Conservation (phyloP, 345 rosid species). For the Corymbia maculata region DNA sequence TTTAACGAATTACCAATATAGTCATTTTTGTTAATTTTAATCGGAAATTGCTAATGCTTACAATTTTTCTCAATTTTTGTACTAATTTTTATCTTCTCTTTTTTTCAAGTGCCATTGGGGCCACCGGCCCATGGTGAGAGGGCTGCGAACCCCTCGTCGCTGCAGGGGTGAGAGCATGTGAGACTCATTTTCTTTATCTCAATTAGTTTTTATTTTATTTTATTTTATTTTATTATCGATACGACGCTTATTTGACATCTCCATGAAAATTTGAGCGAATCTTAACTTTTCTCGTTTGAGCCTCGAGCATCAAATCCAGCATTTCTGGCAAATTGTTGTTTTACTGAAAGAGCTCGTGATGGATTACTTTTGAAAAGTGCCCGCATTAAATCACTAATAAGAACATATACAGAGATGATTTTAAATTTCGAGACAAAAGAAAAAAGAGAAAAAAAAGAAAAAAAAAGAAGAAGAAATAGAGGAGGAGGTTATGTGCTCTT, state of each 20-base stretch:
- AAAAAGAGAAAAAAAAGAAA: background rate
- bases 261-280: accelerated
- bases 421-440: too few species aligned
- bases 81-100: too few species aligned
- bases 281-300: accelerated
- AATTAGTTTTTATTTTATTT: too few species aligned
- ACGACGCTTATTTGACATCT: too few species aligned
- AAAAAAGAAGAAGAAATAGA: too few species aligned
- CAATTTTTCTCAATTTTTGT: too few species aligned
- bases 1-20: background rate
- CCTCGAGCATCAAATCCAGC: background rate
- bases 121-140: background rate
- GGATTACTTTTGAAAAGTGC: background rate
- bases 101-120: accelerated
- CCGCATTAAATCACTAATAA: background rate
- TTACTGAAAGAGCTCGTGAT: too few species aligned
- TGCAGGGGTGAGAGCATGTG: too few species aligned
- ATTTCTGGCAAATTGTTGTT: accelerated
- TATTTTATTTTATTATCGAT: too few species aligned
- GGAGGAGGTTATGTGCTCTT: too few species aligned
- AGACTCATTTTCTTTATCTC: too few species aligned
- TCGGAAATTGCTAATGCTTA: accelerated
- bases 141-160: accelerated
- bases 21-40: accelerated
- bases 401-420: too few species aligned